Conservation (phyloP, 2,329 filamentous ascomycete species). For the Trichoderma sp. region DNA sequence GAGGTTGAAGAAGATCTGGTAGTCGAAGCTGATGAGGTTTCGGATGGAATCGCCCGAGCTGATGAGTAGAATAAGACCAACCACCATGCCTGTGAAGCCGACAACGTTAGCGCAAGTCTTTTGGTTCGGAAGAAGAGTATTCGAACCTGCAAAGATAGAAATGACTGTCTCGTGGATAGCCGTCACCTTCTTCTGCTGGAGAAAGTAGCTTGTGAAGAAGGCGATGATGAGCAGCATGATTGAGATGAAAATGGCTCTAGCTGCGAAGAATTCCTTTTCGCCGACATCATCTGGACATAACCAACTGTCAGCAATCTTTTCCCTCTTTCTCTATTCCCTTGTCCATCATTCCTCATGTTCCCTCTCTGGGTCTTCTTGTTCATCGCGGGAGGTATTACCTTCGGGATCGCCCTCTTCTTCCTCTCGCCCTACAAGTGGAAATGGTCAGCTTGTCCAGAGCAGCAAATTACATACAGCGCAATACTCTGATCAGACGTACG, state of each 20-base stretch:
- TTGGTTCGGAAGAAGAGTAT: neutral
- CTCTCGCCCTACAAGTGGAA: conserved; percentile 16
- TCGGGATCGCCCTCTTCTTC: conserved; percentile 39
- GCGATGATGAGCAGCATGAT: conserved; percentile 92
- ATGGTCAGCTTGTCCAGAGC: neutral
- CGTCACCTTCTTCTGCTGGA: conserved; percentile 96
- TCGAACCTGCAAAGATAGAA: conserved; percentile 87
- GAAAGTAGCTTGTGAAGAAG: conserved; percentile 94
- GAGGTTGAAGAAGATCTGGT: conserved; percentile 99
- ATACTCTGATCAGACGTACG: conserved; percentile 28
- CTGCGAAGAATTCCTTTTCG: conserved; percentile 91
- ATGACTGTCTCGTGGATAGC: conserved; percentile 98
- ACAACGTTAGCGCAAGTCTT: neutral
- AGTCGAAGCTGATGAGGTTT: conserved; percentile 93
- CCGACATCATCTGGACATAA: conserved; percentile 63
- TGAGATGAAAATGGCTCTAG: conserved; percentile 96
- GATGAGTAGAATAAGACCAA: conserved; percentile 84
- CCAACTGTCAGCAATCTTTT: conserved; percentile 16
- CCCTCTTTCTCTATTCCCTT: neutral
- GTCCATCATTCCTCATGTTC: neutral
- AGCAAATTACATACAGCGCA: neutral
- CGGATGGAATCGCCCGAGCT: conserved; percentile 81
- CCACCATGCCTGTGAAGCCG: conserved; percentile 76
- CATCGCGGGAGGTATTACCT: conserved; percentile 30
- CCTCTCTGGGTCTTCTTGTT: neutral